phyloP scores from a whole-genome alignment of 2,329 filamentous ascomycete species.

The Calonectria pteridis region DNA sequence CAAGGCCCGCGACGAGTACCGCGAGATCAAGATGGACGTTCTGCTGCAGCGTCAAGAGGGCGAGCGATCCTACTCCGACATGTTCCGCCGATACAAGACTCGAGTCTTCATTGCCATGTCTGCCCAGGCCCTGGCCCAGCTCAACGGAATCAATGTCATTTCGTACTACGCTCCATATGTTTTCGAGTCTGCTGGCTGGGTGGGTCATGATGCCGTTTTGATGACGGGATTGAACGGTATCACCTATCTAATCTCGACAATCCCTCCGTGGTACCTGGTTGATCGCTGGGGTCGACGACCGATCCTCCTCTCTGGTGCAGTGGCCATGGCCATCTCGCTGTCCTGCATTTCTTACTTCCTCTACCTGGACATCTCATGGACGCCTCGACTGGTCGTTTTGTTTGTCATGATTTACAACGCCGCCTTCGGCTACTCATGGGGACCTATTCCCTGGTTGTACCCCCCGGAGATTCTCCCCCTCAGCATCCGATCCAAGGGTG shows the following conservation, averaged over 20 bases:
- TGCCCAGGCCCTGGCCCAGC: constrained; percentile 92
- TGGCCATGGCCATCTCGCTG: constrained; percentile 90
- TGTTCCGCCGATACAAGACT: constrained; percentile 93
- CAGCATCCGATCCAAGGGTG: constrained; percentile 96
- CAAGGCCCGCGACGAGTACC: constrained; percentile 94
- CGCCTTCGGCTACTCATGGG: constrained; percentile 95
- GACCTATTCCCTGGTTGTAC: constrained; percentile 97
- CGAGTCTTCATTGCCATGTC: constrained; percentile 99
- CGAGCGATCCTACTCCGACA: constrained; percentile 89
- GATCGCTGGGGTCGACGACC: constrained; percentile 90
- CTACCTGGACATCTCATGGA: constrained; percentile 83
- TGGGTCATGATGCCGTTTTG: constrained; percentile 88
- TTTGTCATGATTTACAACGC: constrained; percentile 99
- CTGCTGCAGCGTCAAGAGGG: constrained; percentile 94
- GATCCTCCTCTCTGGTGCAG: constrained; percentile 89
- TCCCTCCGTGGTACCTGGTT: constrained; percentile 97
- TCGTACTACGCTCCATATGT: constrained; percentile 98
- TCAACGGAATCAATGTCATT: constrained; percentile 99
- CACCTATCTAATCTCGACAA: constrained; percentile 90
- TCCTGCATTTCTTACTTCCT: constrained; percentile 96
- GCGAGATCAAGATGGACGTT: constrained; percentile 99
- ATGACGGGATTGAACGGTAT: constrained; percentile 97
- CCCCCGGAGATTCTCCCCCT: constrained; percentile 98
- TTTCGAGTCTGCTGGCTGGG: constrained; percentile 97
- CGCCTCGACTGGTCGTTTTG: constrained; percentile 87